Base-by-base conservation (phyloP, 2,329 filamentous ascomycete species). In the Penicillium brasilianum region DNA sequence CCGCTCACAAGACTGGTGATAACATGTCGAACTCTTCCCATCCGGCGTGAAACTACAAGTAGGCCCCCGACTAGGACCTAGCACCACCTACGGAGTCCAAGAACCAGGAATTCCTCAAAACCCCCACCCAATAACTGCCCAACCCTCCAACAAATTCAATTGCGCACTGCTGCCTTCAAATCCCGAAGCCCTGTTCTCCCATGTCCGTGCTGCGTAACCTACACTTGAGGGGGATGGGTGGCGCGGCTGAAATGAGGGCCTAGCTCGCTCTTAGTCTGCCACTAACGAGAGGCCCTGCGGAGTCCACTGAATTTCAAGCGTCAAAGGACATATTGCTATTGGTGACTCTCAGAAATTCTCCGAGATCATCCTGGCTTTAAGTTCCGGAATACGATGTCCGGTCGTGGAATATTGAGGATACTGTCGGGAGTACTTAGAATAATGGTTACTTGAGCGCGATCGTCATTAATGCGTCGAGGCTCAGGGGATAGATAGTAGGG, bases 231-330 rank as follows among this genome's bases (percentile, higher is more conserved):
- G 20, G 44, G 22, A 20, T 22, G 32, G 53, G 62, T 65, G 65
- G 65, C 65, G 62, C 59, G 53, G 65, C 65, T 67, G 65, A 66
- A 59, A 58, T 37, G 46, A 22, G 51, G 54, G 30, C 56, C 57
- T 62, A 46, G 46, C 28, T 49, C 46, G 28, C 46, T 34, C 48
- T 34, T 39, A 49, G 22, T 25, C 53, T 52, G 59, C 41, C 46
- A 55, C 43, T 46, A 46, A 46, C 13, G 36, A 10, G 22, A 41
- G 6, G 28, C 54, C 56, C 25, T 54, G 49, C 28, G 43, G 39
- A 43, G 52, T 39, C 32, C 22, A 8, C 22, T 44, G 22, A 13
- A 22, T 30, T 37, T 16, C 22, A 16, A 11, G 50, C 20, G 39
- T 30, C 49, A 20, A 10, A 46, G 39, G 9, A 28, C 13, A 22